Evolutionary conservation across 1,139 yeast genomes (phyloP).

Genomic region (Geotrichum bryndzae): DNA sequence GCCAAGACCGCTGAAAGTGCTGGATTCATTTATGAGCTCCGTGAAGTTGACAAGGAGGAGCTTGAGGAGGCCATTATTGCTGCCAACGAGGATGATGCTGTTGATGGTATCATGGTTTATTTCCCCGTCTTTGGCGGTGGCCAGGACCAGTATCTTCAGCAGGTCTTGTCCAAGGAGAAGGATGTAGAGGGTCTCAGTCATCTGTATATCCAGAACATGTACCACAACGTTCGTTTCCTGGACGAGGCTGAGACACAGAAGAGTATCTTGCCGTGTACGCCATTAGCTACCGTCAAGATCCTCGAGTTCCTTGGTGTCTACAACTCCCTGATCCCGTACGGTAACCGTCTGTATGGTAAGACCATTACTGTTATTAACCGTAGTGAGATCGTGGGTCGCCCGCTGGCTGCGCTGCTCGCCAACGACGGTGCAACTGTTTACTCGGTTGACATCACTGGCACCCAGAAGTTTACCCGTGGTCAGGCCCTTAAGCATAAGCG

Average conservation of each 20-base stretch:
- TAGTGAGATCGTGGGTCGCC: slow-evolving; percentile 95
- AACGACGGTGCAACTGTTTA: slow-evolving; percentile 96
- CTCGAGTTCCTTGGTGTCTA: slow-evolving; percentile 85
- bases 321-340: slow-evolving; percentile 73
- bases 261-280: slow-evolving; percentile 92
- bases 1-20: slow-evolving; percentile 79
- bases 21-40: slow-evolving; percentile 79
- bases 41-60: slow-evolving; percentile 69
- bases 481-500: slow-evolving; percentile 77
- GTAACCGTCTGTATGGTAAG: slow-evolving; percentile 88
- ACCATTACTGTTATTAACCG: slow-evolving; percentile 85
- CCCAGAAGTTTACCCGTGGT: slow-evolving; percentile 90
- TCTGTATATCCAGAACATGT: slow-evolving; percentile 85
- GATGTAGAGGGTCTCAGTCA: slow-evolving; percentile 96
- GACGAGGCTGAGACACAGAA: slow-evolving; percentile 66
- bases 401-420: slow-evolving; percentile 90
- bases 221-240: slow-evolving; percentile 81
- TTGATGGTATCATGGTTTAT: slow-evolving; percentile 95
- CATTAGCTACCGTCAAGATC: slow-evolving; percentile 88
- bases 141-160: slow-evolving; percentile 93
- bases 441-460: slow-evolving; percentile 80
- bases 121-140: slow-evolving; percentile 95
- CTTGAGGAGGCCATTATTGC: slow-evolving; percentile 75
- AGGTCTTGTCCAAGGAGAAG: slow-evolving; percentile 75
- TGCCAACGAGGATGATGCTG: slow-evolving; percentile 70